Base-by-base conservation (phyloP, 2,329 filamentous ascomycete genomes). In the Pseudocercospora musae region DNA sequence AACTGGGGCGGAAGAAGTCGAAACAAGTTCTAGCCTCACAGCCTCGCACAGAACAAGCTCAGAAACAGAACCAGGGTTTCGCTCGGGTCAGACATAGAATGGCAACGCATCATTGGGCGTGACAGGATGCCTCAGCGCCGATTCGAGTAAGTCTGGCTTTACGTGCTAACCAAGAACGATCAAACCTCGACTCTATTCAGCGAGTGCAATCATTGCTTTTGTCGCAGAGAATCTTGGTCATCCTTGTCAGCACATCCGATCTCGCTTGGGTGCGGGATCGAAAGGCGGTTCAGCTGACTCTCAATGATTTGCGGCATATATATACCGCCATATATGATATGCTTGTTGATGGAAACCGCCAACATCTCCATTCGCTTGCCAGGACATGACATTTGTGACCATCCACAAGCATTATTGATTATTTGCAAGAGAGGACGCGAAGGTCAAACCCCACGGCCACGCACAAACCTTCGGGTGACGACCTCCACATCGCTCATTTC, bases 191-290 rank as follows among this genome's bases (percentile, higher is more conserved):
- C 7, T 15, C 2, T 9, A 2, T 9, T 6, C 46, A 25, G 46
- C 46, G 46, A 49, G 27, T 49, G 40, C n/a, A 20, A 44, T n/a
- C n/a, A 25, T 44, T 44, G 40, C 40, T 31, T 44, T 44, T 44
- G 40, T 44, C 40, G 20, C 40, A 44, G 40, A 44, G 7, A 44
- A 18, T 44, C 40, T 21, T 44, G 40, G 40, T 46, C 3, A 50
- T 50, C 48, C 48, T 50, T 50, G 48, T 50, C 23, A 50, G 48
- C 50, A 54, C 25, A 37, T 54, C 50, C 50, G 50, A 54, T 27
- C 20, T 54, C 50, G 49, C 49, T 29, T 18, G n/a, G n/a, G n/a
- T 5, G 23, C 50, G n/a, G 27, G 46, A 27, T 25, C 8, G 7
- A 20, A 13, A 23, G 5, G 46, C 13, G 2, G 46, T 20, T 20